Evolutionary conservation across 2,329 filamentous ascomycete genomes (phyloP), one percentile per base, ranked within the genome.

Genomic region (Verticillium nubilum): DNA sequence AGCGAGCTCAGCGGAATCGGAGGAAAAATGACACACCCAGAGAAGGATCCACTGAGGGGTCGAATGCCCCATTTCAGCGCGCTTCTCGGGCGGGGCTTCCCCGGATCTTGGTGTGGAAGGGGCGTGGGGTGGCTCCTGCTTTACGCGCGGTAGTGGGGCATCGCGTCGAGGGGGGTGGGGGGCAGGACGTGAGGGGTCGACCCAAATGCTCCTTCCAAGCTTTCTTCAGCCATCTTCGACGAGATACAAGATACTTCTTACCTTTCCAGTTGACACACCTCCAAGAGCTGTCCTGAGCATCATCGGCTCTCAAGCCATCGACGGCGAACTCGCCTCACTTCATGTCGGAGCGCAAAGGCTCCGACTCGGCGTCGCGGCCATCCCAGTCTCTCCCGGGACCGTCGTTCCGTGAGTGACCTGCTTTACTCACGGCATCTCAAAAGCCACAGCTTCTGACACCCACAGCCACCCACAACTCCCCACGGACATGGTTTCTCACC

Each of bases 401-500:
- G 61, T 80, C 79, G 57, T 84, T 83, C 69, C 81, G 81, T 83
- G 74, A 73, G 80, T 52, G 58, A 54, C 55, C 28, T 15, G 5
- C 26, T 23, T 17, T n/a, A n/a, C n/a, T n/a, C n/a, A n/a, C n/a
- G 2, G 23, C 52, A 9, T 50, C 25, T 27, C 55, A 29, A 19
- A n/a, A 31, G 37, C 64, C 64, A 61, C 64, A 70, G 69, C 68
- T 70, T 69, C 71, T 66, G 67, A 60, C 60, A 63, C 64, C 59
- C 63, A 67, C 74, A 86, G 83, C 85, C 63, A 87, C 84, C 25
- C 85, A 87, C 73, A 88, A 87, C 69, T 87, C 85, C 31, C 92
- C 93, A 56, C 88, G 94, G 69, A 91, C 94, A 68, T 98, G 95
- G 95, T 87, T 99, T 70, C 79, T 99, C 65, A 97, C 93, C 12